phyloP scores from a whole-genome alignment of 1,284 basidiomycete species.

The Papiliotrema flavescens region DNA sequence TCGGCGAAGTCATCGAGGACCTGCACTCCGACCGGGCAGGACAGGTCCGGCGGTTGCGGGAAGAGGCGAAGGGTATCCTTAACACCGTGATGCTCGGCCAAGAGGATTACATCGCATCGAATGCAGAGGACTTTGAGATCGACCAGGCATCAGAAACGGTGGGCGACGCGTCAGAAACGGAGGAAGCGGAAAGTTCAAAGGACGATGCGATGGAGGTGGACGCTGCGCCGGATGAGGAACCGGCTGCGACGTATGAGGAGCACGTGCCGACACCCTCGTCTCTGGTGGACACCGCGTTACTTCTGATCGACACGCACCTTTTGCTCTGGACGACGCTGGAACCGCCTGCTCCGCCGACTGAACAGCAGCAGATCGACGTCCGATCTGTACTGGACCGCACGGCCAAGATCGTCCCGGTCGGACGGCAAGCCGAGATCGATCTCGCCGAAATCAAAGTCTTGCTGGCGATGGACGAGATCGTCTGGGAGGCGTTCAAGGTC shows the following conservation, averaged over 20 bases:
- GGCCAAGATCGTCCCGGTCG: conserved; percentile 15
- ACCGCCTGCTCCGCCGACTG: conserved; percentile 26
- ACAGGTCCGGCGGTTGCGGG: conserved; percentile 24
- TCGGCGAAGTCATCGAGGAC: conserved; percentile 46
- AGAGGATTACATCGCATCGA: conserved; percentile 24
- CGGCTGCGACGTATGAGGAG: conserved; percentile 53
- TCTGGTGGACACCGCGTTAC: conserved; percentile 37
- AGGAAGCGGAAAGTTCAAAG: conserved; percentile 55
- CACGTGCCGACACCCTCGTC: conserved; percentile 41
- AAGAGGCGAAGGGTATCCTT: conserved; percentile 31
- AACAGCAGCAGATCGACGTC: conserved; percentile 30
- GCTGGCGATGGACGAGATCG: conserved; percentile 35
- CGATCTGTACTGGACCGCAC: conserved; percentile 31
- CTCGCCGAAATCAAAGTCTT: conserved; percentile 41
- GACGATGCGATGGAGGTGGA: conserved; percentile 39
- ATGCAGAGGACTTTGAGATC: conserved; percentile 8
- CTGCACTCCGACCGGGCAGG: conserved; percentile 14
- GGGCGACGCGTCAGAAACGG: conserved; percentile 11
- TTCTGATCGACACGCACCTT: conserved; percentile 32
- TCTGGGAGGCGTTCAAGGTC: conserved; percentile 36
- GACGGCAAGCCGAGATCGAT: conserved; percentile 41
- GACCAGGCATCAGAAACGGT: conserved; percentile 4
- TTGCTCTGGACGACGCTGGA: conserved; percentile 35
- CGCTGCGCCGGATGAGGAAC: conserved; percentile 54
- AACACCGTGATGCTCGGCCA: conserved; percentile 36